phyloP scores from a whole-genome alignment of 2,329 filamentous ascomycete species.

The Botrytis squamosa region DNA sequence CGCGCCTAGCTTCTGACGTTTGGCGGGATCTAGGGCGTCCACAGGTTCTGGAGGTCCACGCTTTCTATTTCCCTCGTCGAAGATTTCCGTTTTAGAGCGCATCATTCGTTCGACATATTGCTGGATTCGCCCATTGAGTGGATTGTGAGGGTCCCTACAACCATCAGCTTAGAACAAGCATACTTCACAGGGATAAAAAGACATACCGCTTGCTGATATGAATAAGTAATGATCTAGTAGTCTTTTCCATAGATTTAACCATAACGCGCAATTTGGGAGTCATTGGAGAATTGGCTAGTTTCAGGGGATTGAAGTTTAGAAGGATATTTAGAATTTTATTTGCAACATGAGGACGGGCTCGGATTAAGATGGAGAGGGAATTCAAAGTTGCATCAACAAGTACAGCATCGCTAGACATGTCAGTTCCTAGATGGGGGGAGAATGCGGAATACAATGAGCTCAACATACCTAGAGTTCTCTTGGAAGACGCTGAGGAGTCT shows the following conservation, averaged over 20 bases:
- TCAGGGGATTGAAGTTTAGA: conserved; percentile 88
- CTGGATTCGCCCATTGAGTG: conserved; percentile 74
- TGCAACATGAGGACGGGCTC: conserved; percentile 75
- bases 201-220: conserved; percentile 76
- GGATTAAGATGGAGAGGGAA: conserved; percentile 77
- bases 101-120: conserved; percentile 82
- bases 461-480: conserved; percentile 74
- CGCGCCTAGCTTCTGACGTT: conserved; percentile 70
- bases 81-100: conserved; percentile 72
- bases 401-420: conserved; percentile 68
- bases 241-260: conserved; percentile 93
- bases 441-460: conserved; percentile 1
- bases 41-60: conserved; percentile 69
- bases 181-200: conserved; percentile 5
- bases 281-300: conserved; percentile 72
- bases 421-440: conserved; percentile 41
- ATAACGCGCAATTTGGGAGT: conserved; percentile 78
- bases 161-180: conserved; percentile 31
- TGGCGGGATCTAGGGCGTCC: conserved; percentile 72
- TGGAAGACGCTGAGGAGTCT: conserved; percentile 82
- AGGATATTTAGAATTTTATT: conserved; percentile 84
- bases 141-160: conserved; percentile 73
- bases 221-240: conserved; percentile 76
- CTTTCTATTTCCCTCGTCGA: conserved; percentile 78
- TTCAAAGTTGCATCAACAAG: conserved; percentile 91